Conservation (phyloP, 306 rosid genomes). For the Rubus idaeus region DNA sequence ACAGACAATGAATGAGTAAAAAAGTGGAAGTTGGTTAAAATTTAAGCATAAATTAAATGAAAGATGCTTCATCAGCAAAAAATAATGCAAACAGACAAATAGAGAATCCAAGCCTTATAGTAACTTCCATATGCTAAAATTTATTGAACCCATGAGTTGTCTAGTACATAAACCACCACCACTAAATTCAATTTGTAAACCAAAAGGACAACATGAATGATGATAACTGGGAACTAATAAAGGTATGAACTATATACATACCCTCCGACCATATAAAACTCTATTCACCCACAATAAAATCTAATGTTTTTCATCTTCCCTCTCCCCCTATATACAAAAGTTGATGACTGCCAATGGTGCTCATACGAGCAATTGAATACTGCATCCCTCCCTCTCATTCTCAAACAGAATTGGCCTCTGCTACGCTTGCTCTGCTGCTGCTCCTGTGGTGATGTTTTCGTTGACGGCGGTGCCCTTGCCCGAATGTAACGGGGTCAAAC, state of each 20-base stretch:
- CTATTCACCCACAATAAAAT: slow-evolving; percentile 45
- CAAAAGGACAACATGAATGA: slow-evolving; percentile 41
- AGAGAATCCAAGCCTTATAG: slow-evolving; percentile 29
- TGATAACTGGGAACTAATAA: slow-evolving; percentile 37
- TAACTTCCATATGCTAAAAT: slow-evolving; percentile 35
- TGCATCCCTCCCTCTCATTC: slow-evolving; percentile 4
- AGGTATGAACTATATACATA: slow-evolving; percentile 73
- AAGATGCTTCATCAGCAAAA: slow-evolving; percentile 7
- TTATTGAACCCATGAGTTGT: slow-evolving; percentile 59
- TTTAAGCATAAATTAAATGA: background rate
- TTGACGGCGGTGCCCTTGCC: slow-evolving; percentile 59
- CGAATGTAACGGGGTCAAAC: slow-evolving; percentile 76
- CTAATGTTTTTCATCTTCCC: slow-evolving; percentile 25
- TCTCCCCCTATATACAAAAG: slow-evolving; percentile 42
- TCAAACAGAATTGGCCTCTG: slow-evolving; percentile 43
- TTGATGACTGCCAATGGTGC: slow-evolving; percentile 24
- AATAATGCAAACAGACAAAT: background rate
- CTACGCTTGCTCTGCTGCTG: slow-evolving; percentile 31
- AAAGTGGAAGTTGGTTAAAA: background rate
- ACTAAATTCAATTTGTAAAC: slow-evolving; percentile 50
- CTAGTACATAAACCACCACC: slow-evolving; percentile 56
- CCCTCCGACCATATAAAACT: slow-evolving; percentile 47
- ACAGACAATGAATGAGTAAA: slow-evolving; percentile 7
- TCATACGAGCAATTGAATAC: slow-evolving; percentile 15
- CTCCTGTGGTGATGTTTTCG: slow-evolving; percentile 52